Conservation (phyloP, 2,329 filamentous ascomycete genomes). For the Chaetomium strumarium region DNA sequence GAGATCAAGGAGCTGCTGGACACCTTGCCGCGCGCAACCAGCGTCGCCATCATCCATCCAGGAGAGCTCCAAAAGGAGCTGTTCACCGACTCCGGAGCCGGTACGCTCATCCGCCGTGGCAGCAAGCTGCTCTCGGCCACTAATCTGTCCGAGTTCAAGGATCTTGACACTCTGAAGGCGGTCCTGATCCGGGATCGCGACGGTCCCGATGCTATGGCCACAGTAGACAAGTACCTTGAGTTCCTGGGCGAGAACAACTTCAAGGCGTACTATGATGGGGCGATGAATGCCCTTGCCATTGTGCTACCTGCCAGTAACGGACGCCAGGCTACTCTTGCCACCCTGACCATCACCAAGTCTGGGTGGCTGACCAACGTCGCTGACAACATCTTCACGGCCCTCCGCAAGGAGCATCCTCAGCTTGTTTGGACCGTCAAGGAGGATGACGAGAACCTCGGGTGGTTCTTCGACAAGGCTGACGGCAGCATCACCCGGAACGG, state of each 20-base stretch:
- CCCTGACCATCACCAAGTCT: slow-evolving; percentile 86
- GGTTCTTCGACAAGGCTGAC: slow-evolving; percentile 97
- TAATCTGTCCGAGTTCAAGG: slow-evolving; percentile 66
- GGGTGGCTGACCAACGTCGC: slow-evolving; percentile 93
- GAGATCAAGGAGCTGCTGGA: slow-evolving; percentile 93
- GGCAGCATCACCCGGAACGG: slow-evolving; percentile 81
- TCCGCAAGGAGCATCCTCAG: slow-evolving; percentile 89
- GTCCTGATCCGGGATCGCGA: slow-evolving; percentile 77
- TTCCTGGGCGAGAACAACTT: slow-evolving; percentile 72
- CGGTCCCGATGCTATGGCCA: slow-evolving; percentile 72
- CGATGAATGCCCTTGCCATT: slow-evolving; percentile 86
- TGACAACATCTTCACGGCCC: slow-evolving; percentile 87
- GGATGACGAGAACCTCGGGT: slow-evolving; percentile 92
- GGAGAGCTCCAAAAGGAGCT: slow-evolving; percentile 93
- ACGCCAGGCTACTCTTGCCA: slow-evolving; percentile 75
- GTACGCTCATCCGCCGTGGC: slow-evolving; percentile 85
- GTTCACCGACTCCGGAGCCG: slow-evolving; percentile 92
- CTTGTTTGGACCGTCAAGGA: slow-evolving; percentile 95
- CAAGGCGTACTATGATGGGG: slow-evolving; percentile 90
- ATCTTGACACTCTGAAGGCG: slow-evolving; percentile 71
- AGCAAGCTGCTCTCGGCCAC: slow-evolving; percentile 77
- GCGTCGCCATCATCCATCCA: slow-evolving; percentile 95
- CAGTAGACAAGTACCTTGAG: slow-evolving; percentile 81
- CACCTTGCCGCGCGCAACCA: slow-evolving; percentile 82
- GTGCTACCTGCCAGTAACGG: slow-evolving; percentile 68